phyloP scores from a whole-genome alignment of 441 rosid species.

The Adansonia madagascariensis region DNA sequence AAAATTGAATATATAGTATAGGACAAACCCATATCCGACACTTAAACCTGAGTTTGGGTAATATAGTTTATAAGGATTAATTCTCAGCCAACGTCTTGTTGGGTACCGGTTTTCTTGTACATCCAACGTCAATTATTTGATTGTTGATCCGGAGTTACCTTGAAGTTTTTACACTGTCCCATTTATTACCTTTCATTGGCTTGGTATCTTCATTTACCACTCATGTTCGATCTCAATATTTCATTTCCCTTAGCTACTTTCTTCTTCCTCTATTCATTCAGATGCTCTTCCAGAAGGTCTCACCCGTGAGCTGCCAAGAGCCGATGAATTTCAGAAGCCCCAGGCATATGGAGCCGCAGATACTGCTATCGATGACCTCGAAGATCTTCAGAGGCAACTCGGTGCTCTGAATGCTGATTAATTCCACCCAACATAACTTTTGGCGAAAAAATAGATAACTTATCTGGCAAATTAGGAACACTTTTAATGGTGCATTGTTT shows the following conservation, averaged over 20 bases:
- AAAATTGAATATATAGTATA: no score
- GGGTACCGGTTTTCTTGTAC: not conserved
- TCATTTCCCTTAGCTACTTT: conserved; percentile 8
- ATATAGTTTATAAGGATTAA: not conserved
- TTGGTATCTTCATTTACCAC: not conserved
- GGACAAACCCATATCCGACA: no score
- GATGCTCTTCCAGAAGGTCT: conserved; percentile 88
- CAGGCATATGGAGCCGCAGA: conserved; percentile 45
- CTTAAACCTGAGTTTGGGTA: no score
- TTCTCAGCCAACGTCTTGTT: not conserved
- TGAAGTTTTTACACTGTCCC: not conserved
- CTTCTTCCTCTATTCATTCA: conserved; percentile 26
- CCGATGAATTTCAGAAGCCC: conserved; percentile 58
- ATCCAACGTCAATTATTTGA: not conserved
- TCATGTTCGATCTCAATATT: conserved; percentile 3
- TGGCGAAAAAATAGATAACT: not conserved
- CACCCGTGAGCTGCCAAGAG: conserved; percentile 75
- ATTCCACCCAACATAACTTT: not conserved
- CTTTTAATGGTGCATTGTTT: not conserved
- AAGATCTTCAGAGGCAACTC: conserved; percentile 78
- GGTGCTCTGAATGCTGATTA: conserved; percentile 81
- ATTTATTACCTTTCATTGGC: not conserved
- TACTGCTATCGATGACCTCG: conserved; percentile 65
- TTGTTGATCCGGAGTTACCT: not conserved
- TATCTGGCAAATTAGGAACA: not conserved